Conservation (phyloP, 352 stramenopile species). For the Blastocystis sp. region DNA sequence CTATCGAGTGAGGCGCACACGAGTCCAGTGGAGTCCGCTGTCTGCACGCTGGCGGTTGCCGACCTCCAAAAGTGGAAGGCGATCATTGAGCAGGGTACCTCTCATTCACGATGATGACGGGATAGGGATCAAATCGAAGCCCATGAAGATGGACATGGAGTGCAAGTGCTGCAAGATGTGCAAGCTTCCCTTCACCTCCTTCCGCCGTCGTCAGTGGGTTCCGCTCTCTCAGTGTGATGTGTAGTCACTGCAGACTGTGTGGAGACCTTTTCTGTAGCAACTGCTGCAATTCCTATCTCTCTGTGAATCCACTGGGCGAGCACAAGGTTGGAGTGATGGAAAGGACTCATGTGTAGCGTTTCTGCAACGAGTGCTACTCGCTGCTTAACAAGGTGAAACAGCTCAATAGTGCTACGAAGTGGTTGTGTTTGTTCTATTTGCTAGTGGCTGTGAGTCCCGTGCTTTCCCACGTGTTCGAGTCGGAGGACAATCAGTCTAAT, state of each 20-base stretch:
- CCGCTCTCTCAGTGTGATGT: neutral
- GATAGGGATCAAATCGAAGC: neutral
- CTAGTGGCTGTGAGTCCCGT: no score
- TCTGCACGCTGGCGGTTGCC: neutral
- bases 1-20: neutral
- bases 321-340: neutral
- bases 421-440: no score
- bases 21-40: neutral
- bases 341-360: neutral
- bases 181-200: neutral
- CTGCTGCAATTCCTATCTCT: neutral
- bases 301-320: neutral
- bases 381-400: neutral
- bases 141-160: constrained; percentile 11
- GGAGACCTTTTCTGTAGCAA: neutral
- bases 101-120: neutral
- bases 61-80: neutral
- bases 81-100: neutral
- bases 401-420: neutral
- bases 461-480: no score
- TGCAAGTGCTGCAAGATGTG: neutral
- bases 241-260: neutral
- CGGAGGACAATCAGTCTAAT: no score
- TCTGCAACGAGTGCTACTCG: neutral
- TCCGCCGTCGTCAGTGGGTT: neutral